Evolutionary conservation across 2,329 filamentous ascomycete species (phyloP), one percentile per base, ranked within the genome.

Genomic region (Epicoccum sorghinum): DNA sequence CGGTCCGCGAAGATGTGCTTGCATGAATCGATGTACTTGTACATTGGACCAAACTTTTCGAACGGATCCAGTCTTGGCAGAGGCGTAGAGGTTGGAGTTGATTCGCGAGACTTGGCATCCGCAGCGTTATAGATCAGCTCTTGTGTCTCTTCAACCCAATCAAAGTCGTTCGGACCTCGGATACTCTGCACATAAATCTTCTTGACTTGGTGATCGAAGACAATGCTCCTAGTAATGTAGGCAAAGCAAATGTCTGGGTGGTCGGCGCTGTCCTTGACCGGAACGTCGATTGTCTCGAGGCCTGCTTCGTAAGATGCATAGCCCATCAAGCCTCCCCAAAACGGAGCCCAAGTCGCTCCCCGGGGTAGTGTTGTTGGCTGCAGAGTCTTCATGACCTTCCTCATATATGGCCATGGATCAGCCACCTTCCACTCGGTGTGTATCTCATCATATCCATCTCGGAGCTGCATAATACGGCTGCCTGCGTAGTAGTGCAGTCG

Each of bases 231-330:
- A 40, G 89, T 87, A 3, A 92, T 83, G 83, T 91, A 95, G 1
- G 86, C 82, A 55, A 96, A 85, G 67, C 86, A 89, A 22, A 93
- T 78, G 70, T 96, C 91, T 0, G 90, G 87, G 9, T 62, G 61
- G 1, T 54, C 33, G 3, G 62, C 55, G 30, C 61, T 83, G 78
- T 33, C 73, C 64, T 50, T 60, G 29, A 75, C 63, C 2, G 74
- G 60, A 22, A 89, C 77, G 44, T 78, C 74, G 48, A 86, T 86
- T 14, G 81, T 85, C 60, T 81, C 78, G 1, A 96, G 77, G 0
- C 91, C 90, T 69, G 92, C 85, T 72, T 96, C 92, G 57, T 96
- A 96, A 0, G 90, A 91, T 45, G 91, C 83, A 66, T 89, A 96
- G 0, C 92, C 92, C 76, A 96, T 85, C 55, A 96, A 87, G 0